phyloP scores from a whole-genome alignment of 768 basidiomycete genomes.

The Pleurotus djamor region DNA sequence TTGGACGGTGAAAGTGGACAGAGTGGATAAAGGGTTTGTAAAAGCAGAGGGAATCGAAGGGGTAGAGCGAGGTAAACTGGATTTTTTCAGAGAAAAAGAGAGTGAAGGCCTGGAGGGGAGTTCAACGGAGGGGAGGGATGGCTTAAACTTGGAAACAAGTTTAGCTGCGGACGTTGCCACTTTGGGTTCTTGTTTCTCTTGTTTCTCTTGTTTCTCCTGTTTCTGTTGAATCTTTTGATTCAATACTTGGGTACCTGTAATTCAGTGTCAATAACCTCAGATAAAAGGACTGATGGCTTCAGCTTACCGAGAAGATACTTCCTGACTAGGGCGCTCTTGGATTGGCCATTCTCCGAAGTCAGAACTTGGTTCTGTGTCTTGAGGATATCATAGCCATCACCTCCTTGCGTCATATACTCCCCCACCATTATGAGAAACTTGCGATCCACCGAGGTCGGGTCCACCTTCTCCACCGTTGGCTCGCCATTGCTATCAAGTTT shows the following conservation, averaged over 20 bases:
- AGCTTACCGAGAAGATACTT: constrained; percentile 77
- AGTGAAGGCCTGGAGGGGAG: neutral
- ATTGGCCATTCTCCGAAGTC: constrained; percentile 79
- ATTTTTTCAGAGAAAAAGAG: neutral
- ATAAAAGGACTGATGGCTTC: neutral
- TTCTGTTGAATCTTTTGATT: constrained; percentile 49
- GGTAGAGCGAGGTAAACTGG: neutral
- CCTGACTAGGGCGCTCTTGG: constrained; percentile 77
- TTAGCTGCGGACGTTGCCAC: too few species aligned
- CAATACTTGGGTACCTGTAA: constrained; percentile 71
- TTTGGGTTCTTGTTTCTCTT: too few species aligned
- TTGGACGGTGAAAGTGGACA: neutral
- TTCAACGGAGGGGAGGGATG: neutral
- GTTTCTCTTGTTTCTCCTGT: constrained; percentile 12
- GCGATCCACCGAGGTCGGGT: constrained; percentile 45
- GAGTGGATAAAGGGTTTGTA: neutral
- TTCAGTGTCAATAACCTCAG: neutral
- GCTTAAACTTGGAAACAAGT: neutral
- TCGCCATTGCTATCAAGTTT: constrained; percentile 22
- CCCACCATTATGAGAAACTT: constrained; percentile 83
- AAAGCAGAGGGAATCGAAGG: neutral
- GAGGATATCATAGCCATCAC: constrained; percentile 77
- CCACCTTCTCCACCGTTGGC: constrained; percentile 41
- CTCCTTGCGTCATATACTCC: constrained; percentile 81
- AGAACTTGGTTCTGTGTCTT: constrained; percentile 69